Base-by-base conservation (phyloP, 768 basidiomycete genomes). In the Collybiopsis luxurians region DNA sequence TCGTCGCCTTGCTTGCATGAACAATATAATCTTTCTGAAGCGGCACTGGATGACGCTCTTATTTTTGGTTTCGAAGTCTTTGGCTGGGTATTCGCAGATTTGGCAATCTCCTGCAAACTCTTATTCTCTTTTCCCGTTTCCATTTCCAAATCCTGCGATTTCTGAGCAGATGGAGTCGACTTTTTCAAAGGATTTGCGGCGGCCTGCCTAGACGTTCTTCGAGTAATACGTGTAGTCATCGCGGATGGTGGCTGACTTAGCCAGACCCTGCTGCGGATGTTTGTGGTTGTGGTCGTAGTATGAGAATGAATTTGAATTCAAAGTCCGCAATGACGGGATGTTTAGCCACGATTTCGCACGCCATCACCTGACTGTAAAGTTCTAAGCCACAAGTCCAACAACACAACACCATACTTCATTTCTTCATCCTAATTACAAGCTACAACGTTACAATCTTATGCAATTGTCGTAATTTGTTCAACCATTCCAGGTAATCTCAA, bases 1-100 rank as follows among this genome's bases (percentile, higher is more conserved):
- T 91, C 87, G 67, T 92, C 87, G 38, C 79, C 80, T 48, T 79
- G 79, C 23, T 78, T 75, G 69, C 92, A 94, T 0, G 79, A 70
- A 72, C 91, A 93, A 62, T 80, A 76, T 6, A 72, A 64, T 13
- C 68, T 58, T 48, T 69, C 70, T 31, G 64, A 53, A 23, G 46
- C 38, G 55, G 63, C 38, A 26, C 5, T 34, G 24, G 53, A 44
- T n/a, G 31, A 15, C 9, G 6, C n/a, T 12, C 24, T 30, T 19
- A 27, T 23, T 39, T 58, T 53, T 21, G 31, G 15, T 15, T 34
- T 19, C 2, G 53, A n/a, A 3, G 31, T 1, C 34, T 61, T 61
- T 24, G 48, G 36, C 23, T 60, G 55, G 38, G 67, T 64, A 28
- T 64, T 68, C 56, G 64, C 63, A 3, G 56, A 57, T 57, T 67